Conservation (phyloP, 139 green algal genomes). For the Picochlorum costavermella region DNA sequence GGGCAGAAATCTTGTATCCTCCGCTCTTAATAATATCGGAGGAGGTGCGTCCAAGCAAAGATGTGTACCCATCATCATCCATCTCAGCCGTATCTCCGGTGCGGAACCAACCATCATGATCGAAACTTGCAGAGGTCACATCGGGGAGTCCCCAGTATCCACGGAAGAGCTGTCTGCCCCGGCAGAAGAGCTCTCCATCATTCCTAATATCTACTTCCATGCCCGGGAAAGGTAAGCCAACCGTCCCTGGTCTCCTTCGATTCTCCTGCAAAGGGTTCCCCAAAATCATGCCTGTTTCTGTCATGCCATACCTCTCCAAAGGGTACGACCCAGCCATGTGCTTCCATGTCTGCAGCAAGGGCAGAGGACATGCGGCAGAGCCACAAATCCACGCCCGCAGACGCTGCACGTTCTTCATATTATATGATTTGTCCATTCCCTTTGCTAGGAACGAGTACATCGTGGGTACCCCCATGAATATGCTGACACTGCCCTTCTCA, state of each 20-base stretch:
- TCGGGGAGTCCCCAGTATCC: slow-evolving; percentile 79
- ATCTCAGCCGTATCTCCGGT: slow-evolving; percentile 53
- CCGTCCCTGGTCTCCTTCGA: slow-evolving; percentile 50
- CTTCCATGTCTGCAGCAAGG: slow-evolving; percentile 65
- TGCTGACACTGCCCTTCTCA: slow-evolving; percentile 38
- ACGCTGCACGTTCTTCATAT: slow-evolving; percentile 30
- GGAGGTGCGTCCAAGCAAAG: slow-evolving; percentile 72
- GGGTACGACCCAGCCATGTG: slow-evolving; percentile 28
- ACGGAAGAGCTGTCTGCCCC: slow-evolving; percentile 65
- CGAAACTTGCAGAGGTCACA: slow-evolving; percentile 70
- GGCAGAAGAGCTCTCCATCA: slow-evolving; percentile 62
- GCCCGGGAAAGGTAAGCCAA: slow-evolving; percentile 72
- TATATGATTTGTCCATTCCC: slow-evolving; percentile 39
- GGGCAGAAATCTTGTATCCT: slow-evolving; percentile 82
- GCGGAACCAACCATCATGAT: slow-evolving; percentile 76
- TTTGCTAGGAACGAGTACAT: slow-evolving; percentile 87
- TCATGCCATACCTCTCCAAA: slow-evolving; percentile 98
- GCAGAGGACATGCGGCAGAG: slow-evolving; percentile 77
- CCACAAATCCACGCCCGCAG: slow-evolving; percentile 78
- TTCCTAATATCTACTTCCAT: slow-evolving; percentile 43
- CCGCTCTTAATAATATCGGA: slow-evolving; percentile 94
- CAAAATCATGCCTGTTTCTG: slow-evolving; percentile 93
- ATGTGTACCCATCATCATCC: slow-evolving; percentile 41
- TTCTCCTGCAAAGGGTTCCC: slow-evolving; percentile 67
- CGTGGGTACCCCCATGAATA: slow-evolving; percentile 96